Evolutionary conservation across 805 yeast species (phyloP).

Genomic region (Scheffersomyces spartinae): DNA sequence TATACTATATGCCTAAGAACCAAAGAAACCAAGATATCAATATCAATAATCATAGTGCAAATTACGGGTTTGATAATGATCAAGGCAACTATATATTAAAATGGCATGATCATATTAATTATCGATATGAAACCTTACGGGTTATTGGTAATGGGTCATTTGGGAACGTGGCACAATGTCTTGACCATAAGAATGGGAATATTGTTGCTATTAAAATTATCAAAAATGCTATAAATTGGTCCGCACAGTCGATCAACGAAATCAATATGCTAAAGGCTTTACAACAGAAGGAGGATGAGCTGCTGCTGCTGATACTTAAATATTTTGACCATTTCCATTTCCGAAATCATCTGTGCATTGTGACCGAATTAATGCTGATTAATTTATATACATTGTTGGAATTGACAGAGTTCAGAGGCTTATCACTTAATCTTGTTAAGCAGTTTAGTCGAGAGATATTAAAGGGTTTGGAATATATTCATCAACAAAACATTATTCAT

Average conservation of each 20-base stretch:
- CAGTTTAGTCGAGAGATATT: conserved; percentile 44
- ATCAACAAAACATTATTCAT: conserved; percentile 49
- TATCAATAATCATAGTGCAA: conserved; percentile 27
- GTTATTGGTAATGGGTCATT: conserved; percentile 71
- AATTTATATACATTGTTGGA: conserved; percentile 54
- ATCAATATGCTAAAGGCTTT: conserved; percentile 52
- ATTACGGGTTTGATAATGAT: conserved; percentile 65
- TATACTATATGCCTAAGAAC: conserved; percentile 39
- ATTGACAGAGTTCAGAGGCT: conserved; percentile 36
- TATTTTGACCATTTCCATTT: conserved; percentile 66
- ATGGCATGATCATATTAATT: conserved; percentile 62
- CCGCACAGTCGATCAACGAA: conserved; percentile 69
- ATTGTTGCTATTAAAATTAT: conserved; percentile 69
- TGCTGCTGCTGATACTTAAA: conserved; percentile 27
- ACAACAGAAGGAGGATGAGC: conserved; percentile 7
- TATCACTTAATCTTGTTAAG: conserved; percentile 28
- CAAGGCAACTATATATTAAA: conserved; percentile 48
- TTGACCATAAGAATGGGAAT: conserved; percentile 49
- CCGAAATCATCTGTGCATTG: conserved; percentile 73
- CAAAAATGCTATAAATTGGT: conserved; percentile 61
- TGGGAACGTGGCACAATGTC: conserved; percentile 64
- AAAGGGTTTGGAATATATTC: conserved; percentile 49
- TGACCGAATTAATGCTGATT: conserved; percentile 59
- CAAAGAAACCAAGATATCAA: conserved; percentile 15
- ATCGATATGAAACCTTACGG: conserved; percentile 51